Base-by-base conservation (phyloP, 2,329 filamentous ascomycete species). In the Rhynchosporium secalis region DNA sequence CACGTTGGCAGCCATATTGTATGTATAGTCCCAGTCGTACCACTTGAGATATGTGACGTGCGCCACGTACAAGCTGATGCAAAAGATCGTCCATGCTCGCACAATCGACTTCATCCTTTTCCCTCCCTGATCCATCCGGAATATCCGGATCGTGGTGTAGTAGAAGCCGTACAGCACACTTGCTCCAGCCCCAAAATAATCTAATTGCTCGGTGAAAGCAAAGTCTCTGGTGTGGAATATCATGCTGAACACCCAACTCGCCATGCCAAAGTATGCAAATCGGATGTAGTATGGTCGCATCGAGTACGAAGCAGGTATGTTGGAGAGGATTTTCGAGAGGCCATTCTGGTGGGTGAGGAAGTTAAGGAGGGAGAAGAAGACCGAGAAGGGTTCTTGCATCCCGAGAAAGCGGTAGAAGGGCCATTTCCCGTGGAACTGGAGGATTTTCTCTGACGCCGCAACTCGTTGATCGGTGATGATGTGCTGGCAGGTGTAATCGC, bases 341-440 rank as follows among this genome's bases (percentile, higher is more conserved):
- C 95, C 95, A 69, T 86, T 77, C 73, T 86, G 84, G 79, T 99
- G 95, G 13, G 93, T 94, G 69, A 88, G 83, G 72, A 95, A 88
- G 81, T 99, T 99, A 73, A 96, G 85, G 57, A 96, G 81, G 68
- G 91, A 96, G 82, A 97, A 99, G 73, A 97, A 80, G 69, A 98
- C 94, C 56, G 88, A 92, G 75, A 93, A 92, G 63, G 94, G 92
- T 79, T 99, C 95, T 78, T 99, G 95, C 80, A 96, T 89, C 75
- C 95, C 95, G 59, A 96, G 78, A 72, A 97, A 83, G 68, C 95
- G 90, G 76, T 88, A 82, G 78, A 99, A 99, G 45, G 95, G 95
- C 95, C 95, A 99, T 83, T 99, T 99, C 38, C 95, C 95, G 79
- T 99, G 92, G 81, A 93, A 99, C 78, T 99, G 95, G 61, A 94